Evolutionary conservation across 2,329 filamentous ascomycete genomes (phyloP).

Genomic region (Hypoxylon sp.): DNA sequence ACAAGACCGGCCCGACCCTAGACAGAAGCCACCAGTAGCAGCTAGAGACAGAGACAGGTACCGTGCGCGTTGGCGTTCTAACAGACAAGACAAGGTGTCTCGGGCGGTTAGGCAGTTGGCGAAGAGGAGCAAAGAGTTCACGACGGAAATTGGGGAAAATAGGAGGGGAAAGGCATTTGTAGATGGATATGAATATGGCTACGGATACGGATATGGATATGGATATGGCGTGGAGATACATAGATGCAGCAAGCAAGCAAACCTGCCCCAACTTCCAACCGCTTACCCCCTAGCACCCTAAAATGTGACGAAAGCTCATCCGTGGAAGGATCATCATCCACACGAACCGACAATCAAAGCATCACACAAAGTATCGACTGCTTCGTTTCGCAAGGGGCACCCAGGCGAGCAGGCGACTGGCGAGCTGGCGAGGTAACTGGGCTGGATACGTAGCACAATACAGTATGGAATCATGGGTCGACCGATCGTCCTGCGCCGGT

Average conservation of each 20-base stretch:
- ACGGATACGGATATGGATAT: neutral
- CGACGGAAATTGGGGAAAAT: neutral
- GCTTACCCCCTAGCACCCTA: constrained; percentile 16
- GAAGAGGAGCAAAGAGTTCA: constrained; percentile 2
- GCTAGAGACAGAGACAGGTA: constrained; percentile 9
- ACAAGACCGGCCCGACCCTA: constrained; percentile 29
- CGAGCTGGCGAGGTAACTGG: too few relatives aligned
- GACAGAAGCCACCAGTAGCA: constrained; percentile 7
- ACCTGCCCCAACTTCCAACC: constrained; percentile 8
- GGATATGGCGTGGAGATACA: neutral
- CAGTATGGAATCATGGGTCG: constrained; percentile 26
- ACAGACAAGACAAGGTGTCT: constrained; percentile 38
- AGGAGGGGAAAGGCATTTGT: constrained; percentile 5
- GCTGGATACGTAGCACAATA: constrained; percentile 13
- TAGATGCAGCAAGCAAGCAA: neutral
- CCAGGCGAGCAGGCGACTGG: too few relatives aligned
- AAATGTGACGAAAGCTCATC: constrained; percentile 29
- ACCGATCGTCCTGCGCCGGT: constrained; percentile 26
- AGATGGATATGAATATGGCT: neutral
- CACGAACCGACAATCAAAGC: constrained; percentile 21
- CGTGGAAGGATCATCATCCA: constrained; percentile 29
- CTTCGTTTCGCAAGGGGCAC: constrained; percentile 26
- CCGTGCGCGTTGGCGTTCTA: constrained; percentile 16
- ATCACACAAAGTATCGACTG: constrained; percentile 1
- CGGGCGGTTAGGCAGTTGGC: constrained; percentile 37